A percentile compares a stretch with the other conserved stretches of the same genome.
Conservation (phyloP, 208 protist genomes). For the Trypanosoma vivax region DNA sequence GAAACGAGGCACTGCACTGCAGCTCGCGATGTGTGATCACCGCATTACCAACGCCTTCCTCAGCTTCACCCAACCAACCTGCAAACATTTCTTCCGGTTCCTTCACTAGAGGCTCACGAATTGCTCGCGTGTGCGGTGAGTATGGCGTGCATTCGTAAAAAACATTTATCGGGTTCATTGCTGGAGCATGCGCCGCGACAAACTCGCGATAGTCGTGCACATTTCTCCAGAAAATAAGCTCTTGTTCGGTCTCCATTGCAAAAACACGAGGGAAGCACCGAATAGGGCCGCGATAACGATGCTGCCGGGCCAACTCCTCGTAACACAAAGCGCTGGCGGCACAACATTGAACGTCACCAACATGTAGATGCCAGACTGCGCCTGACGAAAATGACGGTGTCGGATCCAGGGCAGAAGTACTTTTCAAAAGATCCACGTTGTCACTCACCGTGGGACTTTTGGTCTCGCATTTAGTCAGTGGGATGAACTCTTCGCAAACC, state of each 20-base stretch:
- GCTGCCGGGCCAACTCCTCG: constrained; percentile 21
- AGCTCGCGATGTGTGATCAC: no score
- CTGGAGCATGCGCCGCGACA: constrained; percentile 40
- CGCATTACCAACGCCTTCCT: no score
- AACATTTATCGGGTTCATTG: constrained; percentile 66
- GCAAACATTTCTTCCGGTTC: no score
- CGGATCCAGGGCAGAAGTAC: not conserved
- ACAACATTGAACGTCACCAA: not conserved
- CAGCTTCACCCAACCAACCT: no score
- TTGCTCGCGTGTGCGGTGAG: constrained; percentile 17
- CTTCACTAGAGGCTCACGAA: no score
- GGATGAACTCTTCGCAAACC: constrained; percentile 73
- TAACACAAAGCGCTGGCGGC: constrained; percentile 1
- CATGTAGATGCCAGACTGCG: not conserved
- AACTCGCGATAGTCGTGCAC: constrained; percentile 55
- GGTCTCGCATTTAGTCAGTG: constrained; percentile 1
- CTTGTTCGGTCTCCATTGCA: constrained; percentile 49
- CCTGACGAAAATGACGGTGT: no score
- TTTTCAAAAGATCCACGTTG: not conserved
- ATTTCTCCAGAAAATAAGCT: constrained; percentile 54
- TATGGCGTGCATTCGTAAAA: constrained; percentile 74
- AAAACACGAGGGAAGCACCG: constrained; percentile 62
- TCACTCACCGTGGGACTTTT: not conserved
- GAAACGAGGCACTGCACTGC: no score
- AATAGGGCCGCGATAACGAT: constrained; percentile 64